Evolutionary conservation across 306 rosid genomes (phyloP), one percentile per base, ranked within the genome.

Genomic region (Fragaria ananassa): DNA sequence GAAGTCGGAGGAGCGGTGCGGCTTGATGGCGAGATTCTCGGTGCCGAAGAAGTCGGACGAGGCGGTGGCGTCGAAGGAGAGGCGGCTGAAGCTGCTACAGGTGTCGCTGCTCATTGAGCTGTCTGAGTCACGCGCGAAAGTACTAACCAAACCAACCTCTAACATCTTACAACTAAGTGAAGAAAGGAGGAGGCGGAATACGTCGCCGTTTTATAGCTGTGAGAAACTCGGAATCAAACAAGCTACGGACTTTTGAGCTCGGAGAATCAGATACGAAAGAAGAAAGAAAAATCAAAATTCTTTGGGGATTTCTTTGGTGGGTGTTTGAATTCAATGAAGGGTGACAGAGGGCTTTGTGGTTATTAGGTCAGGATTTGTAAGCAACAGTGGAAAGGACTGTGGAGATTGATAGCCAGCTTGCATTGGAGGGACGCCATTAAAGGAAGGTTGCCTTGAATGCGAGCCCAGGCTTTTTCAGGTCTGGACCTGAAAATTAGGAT

Each of bases 1-100:
- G 31, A 87, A 92, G 78, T 95, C 98, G 6, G 97, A 95, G 39
- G 97, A 95, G 6, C 98, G 95, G 74, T 95, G 98, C 0, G 98
- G 98, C 75, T 95, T 95, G 10, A 88, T 70, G 13, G 85, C 70
- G 57, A 92, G 83, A 31, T 58, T 82, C 1, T 89, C 8, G 83
- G 66, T 0, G 78, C 81, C 10, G 80, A 57, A 6, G 83, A 65
- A 6, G 78, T 73, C 53, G 84, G 54, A 1, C 44, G 78, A 76
- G 1, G 81, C 64, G n/a, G 96, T 5, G 12, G 79, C 85, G 45
- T 95, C 96, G 67, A 95, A 95, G 4, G 98, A 95, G 56, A 92
- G 92, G 14, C 97, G 95, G 82, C 97, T 90, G 87, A 88, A 89
- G n/a, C 97, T 92, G 81, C 97, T 92, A 60, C 97, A 92, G 74